These are phyloP conservation scores for Aspergillus affinis DNA, from an alignment of 495 filamentous ascomycete genomes.

Conservation along the genomic window DNA sequence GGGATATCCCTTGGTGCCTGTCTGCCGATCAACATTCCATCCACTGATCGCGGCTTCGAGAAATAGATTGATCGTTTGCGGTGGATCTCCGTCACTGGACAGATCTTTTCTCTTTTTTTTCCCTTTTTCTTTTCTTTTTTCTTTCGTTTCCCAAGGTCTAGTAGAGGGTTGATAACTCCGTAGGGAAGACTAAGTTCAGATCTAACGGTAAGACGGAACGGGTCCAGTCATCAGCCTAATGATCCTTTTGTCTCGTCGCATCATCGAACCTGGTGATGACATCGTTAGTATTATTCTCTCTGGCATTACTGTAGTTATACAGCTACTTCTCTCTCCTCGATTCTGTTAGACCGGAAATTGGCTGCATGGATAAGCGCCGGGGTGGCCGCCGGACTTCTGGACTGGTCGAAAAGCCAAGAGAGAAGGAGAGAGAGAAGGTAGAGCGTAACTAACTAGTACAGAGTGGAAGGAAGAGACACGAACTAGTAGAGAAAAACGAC, in stretches of 20 bases:
- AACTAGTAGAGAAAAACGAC: neutral
- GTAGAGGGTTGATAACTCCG: too few relatives aligned
- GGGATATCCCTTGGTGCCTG: neutral
- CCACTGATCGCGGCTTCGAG: neutral
- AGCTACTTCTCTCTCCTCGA: too few relatives aligned
- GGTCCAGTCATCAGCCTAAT: neutral
- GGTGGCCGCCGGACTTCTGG: neutral
- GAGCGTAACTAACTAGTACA: too few relatives aligned
- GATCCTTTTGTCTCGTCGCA: neutral
- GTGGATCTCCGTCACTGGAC: neutral
- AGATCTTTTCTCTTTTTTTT: neutral
- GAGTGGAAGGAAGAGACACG: neutral
- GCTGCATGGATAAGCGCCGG: too few relatives aligned
- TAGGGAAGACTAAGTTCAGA: too few relatives aligned
- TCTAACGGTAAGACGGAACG: neutral
- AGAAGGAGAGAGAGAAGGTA: constrained; percentile 2
- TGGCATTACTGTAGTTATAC: too few relatives aligned
- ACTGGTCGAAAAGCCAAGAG: neutral
- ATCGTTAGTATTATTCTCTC: too few relatives aligned
- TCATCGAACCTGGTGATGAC: too few relatives aligned
- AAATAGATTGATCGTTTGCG: neutral
- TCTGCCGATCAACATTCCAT: neutral
- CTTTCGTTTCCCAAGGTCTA: too few relatives aligned
- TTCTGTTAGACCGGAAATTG: too few relatives aligned
- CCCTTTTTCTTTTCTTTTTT: too few relatives aligned